These are phyloP conservation scores for Russula lepida DNA, from an alignment of 768 basidiomycete species.

Conservation along the genomic window DNA sequence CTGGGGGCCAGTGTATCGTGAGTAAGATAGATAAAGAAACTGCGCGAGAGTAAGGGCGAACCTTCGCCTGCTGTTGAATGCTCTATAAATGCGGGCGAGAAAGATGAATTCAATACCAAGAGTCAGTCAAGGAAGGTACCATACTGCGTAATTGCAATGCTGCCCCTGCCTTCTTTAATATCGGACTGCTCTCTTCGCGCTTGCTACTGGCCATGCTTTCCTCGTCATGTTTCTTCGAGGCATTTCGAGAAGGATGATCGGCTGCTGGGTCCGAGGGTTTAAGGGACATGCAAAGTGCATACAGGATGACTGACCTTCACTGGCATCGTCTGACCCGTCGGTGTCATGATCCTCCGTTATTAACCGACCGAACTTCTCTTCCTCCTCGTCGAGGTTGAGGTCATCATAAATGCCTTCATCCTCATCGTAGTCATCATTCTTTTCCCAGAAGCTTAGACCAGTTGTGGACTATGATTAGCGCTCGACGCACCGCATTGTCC, in stretches of 20 bases:
- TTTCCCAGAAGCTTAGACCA: slow-evolving; percentile 1
- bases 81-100: slow-evolving; percentile 38
- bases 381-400: slow-evolving; percentile 93
- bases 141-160: slow-evolving; percentile 62
- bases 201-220: slow-evolving; percentile 68
- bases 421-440: slow-evolving; percentile 98
- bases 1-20: slow-evolving; percentile 19
- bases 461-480: background rate
- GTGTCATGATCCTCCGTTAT: slow-evolving; percentile 68
- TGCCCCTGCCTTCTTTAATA: slow-evolving; percentile 66
- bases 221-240: slow-evolving; percentile 70
- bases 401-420: slow-evolving; percentile 98
- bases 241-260: slow-evolving; percentile 60
- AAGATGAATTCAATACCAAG: slow-evolving; percentile 3
- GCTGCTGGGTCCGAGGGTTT: slow-evolving; percentile 11
- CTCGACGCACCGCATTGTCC: slow-evolving; percentile 74
- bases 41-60: slow-evolving; percentile 27
- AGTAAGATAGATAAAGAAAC: background rate
- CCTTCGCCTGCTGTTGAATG: slow-evolving; percentile 55
- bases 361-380: slow-evolving; percentile 81
- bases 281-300: background rate
- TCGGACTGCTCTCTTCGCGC: slow-evolving; percentile 62
- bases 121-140: slow-evolving; percentile 31
- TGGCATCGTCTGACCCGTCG: slow-evolving; percentile 65
- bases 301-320: slow-evolving; percentile 50